Evolutionary conservation across 345 rosid species (phyloP).

Genomic region (Brassica nigra): DNA sequence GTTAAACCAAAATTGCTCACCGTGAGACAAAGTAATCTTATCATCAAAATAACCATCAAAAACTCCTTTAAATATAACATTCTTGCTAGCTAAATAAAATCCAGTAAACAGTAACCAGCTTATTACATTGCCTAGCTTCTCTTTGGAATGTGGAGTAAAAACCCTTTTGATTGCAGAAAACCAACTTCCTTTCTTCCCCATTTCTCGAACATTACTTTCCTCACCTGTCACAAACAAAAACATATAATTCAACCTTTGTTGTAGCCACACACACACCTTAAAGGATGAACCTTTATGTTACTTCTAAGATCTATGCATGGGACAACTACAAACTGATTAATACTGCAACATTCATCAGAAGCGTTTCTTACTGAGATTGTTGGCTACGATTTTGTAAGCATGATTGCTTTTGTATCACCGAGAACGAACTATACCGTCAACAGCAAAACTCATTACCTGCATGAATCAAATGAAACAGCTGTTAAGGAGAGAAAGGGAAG

Average conservation of each 20-base stretch:
- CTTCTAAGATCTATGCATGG: constrained; percentile 34
- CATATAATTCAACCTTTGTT: constrained; percentile 19
- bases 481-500: background rate
- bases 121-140: constrained; percentile 74
- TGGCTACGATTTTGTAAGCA: constrained; percentile 23
- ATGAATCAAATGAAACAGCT: constrained; percentile 21
- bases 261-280: constrained; percentile 11
- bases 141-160: constrained; percentile 72
- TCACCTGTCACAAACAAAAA: constrained; percentile 44
- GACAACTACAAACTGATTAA: background rate
- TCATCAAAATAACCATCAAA: constrained; percentile 1
- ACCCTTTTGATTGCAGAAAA: constrained; percentile 90
- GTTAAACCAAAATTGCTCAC: constrained; percentile 25
- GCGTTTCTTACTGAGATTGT: constrained; percentile 17
- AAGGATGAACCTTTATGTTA: constrained; percentile 22
- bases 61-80: background rate
- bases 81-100: background rate
- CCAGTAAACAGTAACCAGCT: constrained; percentile 4
- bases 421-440: background rate
- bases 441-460: constrained; percentile 22
- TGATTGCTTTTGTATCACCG: constrained; percentile 9
- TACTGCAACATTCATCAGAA: background rate
- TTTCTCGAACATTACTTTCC: constrained; percentile 55
- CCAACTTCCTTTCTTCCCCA: constrained; percentile 98
- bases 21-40: constrained; percentile 24